A percentile compares a stretch with the other conserved stretches of the same genome.
Conservation (phyloP, 306 rosid species). For the Fagus sylvatica region DNA sequence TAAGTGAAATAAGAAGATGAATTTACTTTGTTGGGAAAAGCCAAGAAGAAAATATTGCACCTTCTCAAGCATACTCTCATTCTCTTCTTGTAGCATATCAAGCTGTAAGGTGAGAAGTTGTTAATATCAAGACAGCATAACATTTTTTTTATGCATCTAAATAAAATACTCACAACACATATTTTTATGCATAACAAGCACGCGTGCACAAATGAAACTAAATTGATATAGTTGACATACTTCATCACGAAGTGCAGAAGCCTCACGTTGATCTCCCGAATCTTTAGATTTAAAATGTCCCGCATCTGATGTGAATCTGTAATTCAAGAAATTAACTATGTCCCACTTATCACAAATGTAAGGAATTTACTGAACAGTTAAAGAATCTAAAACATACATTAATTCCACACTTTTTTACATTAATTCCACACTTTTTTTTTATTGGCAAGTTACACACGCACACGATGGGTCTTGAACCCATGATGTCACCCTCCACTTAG, state of each 20-base stretch:
- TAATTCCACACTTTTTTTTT: too few species aligned
- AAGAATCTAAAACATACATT: constrained; percentile 10
- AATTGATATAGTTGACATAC: constrained; percentile 40
- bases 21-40: constrained; percentile 11
- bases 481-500: too few species aligned
- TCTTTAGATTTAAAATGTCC: constrained; percentile 51
- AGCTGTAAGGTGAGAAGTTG: constrained; percentile 54
- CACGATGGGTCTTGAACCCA: too few species aligned
- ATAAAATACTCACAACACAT: neutral
- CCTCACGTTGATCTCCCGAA: constrained; percentile 62
- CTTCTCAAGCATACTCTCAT: constrained; percentile 67
- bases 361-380: neutral
- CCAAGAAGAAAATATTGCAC: constrained; percentile 37
- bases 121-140: constrained; percentile 22
- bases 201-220: neutral
- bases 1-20: neutral
- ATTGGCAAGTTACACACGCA: too few species aligned
- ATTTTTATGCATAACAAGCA: neutral
- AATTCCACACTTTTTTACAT: neutral
- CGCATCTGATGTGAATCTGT: constrained; percentile 65
- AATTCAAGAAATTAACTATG: constrained; percentile 20
- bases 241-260: constrained; percentile 85
- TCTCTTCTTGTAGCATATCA: constrained; percentile 88
- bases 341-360: neutral
- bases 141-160: neutral